Conservation (phyloP, 1,284 basidiomycete species). For the Vanrija humicola region DNA sequence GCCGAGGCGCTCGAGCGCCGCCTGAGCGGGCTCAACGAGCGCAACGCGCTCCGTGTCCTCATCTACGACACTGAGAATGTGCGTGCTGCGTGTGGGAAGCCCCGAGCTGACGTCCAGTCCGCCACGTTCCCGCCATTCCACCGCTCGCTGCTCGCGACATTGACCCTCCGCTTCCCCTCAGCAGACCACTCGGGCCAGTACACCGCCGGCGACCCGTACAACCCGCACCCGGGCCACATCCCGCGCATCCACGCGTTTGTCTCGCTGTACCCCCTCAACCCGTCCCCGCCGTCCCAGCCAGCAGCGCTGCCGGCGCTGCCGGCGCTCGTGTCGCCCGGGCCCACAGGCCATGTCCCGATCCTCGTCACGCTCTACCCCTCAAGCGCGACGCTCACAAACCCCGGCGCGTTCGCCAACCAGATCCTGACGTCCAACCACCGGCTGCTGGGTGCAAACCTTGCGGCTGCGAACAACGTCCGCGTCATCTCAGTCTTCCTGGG, state of each 20-base stretch:
- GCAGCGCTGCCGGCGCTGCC: constrained; percentile 44
- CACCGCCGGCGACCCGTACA: constrained; percentile 36
- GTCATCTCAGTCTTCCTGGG: constrained; percentile 40
- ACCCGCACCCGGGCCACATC: constrained; percentile 31
- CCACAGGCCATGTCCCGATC: constrained; percentile 22
- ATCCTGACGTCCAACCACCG: constrained; percentile 38
- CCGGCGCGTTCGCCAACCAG: constrained; percentile 42
- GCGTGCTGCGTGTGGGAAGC: constrained; percentile 13
- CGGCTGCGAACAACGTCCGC: constrained; percentile 23
- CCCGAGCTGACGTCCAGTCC: constrained; percentile 7
- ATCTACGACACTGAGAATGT: constrained; percentile 47
- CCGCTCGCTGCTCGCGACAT: constrained; percentile 43
- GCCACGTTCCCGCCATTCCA: constrained; percentile 47
- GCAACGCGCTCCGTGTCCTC: constrained; percentile 41
- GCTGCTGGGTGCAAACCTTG: constrained; percentile 39
- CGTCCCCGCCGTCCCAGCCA: constrained; percentile 36
- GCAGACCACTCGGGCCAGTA: constrained; percentile 4
- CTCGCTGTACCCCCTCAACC: constrained; percentile 45
- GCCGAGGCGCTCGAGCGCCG: constrained; percentile 44
- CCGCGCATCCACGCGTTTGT: constrained; percentile 45
- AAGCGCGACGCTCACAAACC: constrained; percentile 33
- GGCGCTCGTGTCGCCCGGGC: constrained; percentile 31
- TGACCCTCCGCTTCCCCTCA: constrained; percentile 43
- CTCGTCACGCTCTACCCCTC: constrained; percentile 45
- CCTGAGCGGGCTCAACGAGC: constrained; percentile 37